Base-by-base conservation (phyloP, 1,284 basidiomycete species). In the Neonothopanus nambi region DNA sequence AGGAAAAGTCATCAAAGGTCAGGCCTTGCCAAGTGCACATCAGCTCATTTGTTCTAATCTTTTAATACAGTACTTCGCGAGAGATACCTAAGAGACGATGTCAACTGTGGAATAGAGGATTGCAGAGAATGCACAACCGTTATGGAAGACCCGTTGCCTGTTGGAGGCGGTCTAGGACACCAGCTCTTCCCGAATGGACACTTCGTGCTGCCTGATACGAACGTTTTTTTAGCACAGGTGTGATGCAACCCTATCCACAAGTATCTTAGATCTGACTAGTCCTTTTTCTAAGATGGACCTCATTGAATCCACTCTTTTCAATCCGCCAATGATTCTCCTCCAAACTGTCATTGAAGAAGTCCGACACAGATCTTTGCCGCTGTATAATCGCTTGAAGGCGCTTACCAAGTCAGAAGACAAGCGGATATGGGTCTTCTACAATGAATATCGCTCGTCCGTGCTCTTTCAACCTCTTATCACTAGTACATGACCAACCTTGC, bases 331-430 rank as follows among this genome's bases (percentile, higher is more conserved):
- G 51, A 87, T 99, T 49, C 76, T 99, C 11, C 81, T 98, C 1
- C 97, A 99, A 70, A 99, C 96, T 0, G 95, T 98, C 1, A 76
- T 98, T 46, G 93, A 97, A 61, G 97, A 99, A 81, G 94, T 98
- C 55, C 81, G 96, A 52, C 96, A 99, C 70, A 84, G 96, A 24
- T 95, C 93, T 0, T 72, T 99, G 28, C 97, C 97, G 1, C 76
- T 99, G 15, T 95, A 93, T 72, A 98, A 96, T 67, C 87, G 94
- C 23, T 78, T 98, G 54, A 93, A 91, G 61, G 84, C 88, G 1
- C 75, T 98, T 33, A 77, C 89, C 24, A 87, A 84, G 58, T 82
- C 85, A 60, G 94, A 96, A 51, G 91, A 92, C 58, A 89, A 93
- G 63, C 75, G 72, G 21, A 78, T 89, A 5, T 95, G 89, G 86